Evolutionary conservation across 805 yeast genomes (phyloP), one percentile per base, ranked within the genome.

Genomic region (Candida vartiovaarae): DNA sequence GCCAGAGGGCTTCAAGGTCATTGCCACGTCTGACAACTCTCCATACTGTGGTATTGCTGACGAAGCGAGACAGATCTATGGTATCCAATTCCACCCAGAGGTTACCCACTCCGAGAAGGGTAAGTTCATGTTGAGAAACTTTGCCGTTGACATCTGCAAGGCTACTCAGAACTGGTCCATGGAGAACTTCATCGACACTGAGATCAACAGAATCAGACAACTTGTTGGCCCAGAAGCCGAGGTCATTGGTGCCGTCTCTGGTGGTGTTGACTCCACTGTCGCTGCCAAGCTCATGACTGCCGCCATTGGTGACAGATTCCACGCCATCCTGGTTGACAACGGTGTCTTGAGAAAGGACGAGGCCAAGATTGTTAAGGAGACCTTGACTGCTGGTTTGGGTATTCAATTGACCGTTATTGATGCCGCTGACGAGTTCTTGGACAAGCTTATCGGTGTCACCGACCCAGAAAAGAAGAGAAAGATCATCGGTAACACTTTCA

Each of bases 401-500:
- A 93, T 93, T 66, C 85, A 93, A 68, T 75, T 93, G 62, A 84
- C 90, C 33, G 98, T 93, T 54, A 84, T 93, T 50, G 98, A 93
- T 61, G 99, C 99, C 34, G 66, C 89, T 46, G 95, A 89, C 43
- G 84, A 84, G 71, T 93, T 93, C 68, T 75, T 93, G 63, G 76
- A 71, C 57, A 82, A 86, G 62, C 79, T 93, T 59, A 80, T 83
- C 70, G 98, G 97, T 55, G 86, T 93, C 55, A 86, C 96, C 50
- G 99, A 93, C 65, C 99, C 99, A 45, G 99, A 93, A 74, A 87
- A 87, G 82, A 93, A 93, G 81, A 84, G 99, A 72, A 93, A 93
- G 74, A 87, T 93, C 68, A 93, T 93, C 63, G 99, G 99, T 65
- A 85, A 93, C 76, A 93, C 97, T 46, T 93, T 93, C 61, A 93